Evolutionary conservation across 352 stramenopile species (phyloP).

Genomic region (Phytophthora podocarpi): DNA sequence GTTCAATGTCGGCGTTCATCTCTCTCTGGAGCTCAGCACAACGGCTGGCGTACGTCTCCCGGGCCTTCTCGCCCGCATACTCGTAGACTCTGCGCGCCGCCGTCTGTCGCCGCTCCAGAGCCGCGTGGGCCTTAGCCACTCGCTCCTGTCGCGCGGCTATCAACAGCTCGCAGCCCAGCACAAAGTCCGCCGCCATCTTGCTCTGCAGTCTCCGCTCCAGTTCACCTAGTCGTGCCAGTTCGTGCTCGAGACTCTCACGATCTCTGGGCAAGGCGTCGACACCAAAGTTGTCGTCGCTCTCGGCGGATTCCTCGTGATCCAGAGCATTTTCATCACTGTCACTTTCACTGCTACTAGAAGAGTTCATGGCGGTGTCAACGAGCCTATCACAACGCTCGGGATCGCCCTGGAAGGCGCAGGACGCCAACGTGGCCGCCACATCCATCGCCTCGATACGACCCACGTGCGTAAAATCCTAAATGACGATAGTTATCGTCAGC

Average conservation of each 20-base stretch:
- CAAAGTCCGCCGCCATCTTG: constrained; percentile 43
- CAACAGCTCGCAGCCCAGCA: constrained; percentile 41
- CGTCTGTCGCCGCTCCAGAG: constrained; percentile 33
- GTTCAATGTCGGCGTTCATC: constrained; percentile 54
- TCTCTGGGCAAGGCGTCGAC: constrained; percentile 27
- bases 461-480: constrained; percentile 26
- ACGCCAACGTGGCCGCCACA: constrained; percentile 8
- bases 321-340: constrained; percentile 11
- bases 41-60: constrained; percentile 41
- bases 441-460: constrained; percentile 26
- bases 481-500: constrained; percentile 6
- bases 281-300: constrained; percentile 27
- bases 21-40: constrained; percentile 56
- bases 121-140: constrained; percentile 34
- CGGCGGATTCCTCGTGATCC: constrained; percentile 9
- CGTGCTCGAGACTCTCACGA: constrained; percentile 34
- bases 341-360: constrained; percentile 19
- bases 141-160: constrained; percentile 16
- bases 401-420: constrained; percentile 5
- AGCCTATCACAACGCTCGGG: neutral
- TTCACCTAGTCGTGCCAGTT: constrained; percentile 29
- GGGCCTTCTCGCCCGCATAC: constrained; percentile 48
- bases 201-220: constrained; percentile 35
- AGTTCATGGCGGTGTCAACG: neutral
- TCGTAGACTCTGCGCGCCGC: constrained; percentile 40